Percentiles rank a stretch among this genome's conserved stretches.
phyloP scores from a whole-genome alignment of 2,329 filamentous ascomycete genomes.

The Aspergillus pseudonomiae region DNA sequence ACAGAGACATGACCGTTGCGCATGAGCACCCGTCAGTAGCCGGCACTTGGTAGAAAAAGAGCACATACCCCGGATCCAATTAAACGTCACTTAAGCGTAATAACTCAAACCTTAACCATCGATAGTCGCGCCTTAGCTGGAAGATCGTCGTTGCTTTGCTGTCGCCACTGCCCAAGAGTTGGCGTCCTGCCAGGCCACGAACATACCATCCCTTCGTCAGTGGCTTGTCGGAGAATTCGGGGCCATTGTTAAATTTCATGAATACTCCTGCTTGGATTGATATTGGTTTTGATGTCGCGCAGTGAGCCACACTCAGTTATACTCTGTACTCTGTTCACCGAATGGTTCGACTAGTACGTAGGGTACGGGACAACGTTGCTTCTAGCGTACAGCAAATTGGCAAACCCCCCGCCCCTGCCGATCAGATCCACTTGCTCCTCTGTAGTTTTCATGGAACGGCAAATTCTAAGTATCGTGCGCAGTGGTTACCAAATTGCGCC shows the following conservation, averaged over 20 bases:
- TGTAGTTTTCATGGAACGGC: constrained; percentile 5
- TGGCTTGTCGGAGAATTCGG: background rate
- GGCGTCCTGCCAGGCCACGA: background rate
- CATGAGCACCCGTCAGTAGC: background rate
- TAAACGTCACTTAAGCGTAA: constrained; percentile 9
- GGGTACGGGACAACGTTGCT: background rate
- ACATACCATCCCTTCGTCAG: background rate
- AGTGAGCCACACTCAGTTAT: background rate
- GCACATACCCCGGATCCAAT: background rate
- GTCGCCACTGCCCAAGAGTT: background rate
- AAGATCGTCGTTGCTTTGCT: constrained; percentile 11
- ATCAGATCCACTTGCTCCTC: constrained; percentile 14
- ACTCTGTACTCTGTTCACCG: background rate
- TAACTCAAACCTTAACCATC: constrained; percentile 11
- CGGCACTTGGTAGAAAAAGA: background rate
- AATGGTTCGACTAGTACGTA: background rate
- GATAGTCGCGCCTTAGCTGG: constrained; percentile 9
- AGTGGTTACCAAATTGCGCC: background rate
- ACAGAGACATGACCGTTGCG: background rate
- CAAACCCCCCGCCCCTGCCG: constrained; percentile 14
- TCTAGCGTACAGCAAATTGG: background rate
- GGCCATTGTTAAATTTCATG: no score
- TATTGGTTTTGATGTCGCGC: background rate
- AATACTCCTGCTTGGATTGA: background rate
- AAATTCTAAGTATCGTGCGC: background rate